Percentiles rank a stretch among this genome's conserved stretches.
Conservation (phyloP, 148 eudicot genomes). For the Cornus kousa region DNA sequence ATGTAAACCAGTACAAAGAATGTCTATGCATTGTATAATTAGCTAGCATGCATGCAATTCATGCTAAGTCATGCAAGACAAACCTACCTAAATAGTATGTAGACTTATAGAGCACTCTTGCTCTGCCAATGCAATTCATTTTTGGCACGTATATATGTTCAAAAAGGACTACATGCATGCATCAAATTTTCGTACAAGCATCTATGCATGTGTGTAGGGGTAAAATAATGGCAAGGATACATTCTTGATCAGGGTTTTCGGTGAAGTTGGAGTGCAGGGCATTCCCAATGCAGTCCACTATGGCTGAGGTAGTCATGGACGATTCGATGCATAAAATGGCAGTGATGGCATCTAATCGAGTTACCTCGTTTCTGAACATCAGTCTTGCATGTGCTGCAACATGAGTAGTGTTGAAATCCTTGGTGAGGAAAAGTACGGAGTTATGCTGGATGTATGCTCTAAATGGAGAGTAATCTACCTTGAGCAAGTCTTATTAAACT, state of each 20-base stretch:
- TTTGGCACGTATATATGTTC: background rate
- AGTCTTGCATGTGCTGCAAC: constrained; percentile 87
- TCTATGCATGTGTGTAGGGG: background rate
- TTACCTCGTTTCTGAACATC: constrained; percentile 92
- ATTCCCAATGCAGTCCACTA: constrained; percentile 84
- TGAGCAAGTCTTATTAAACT: constrained; percentile 94
- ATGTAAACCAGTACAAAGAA: too few species aligned
- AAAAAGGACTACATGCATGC: background rate
- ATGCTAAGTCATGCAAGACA: background rate
- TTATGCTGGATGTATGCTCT: background rate
- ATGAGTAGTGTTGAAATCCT: background rate
- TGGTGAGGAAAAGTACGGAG: background rate
- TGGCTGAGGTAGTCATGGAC: constrained; percentile 96
- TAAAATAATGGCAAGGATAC: constrained; percentile 37
- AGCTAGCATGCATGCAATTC: background rate
- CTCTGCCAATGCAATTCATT: background rate
- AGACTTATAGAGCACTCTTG: background rate
- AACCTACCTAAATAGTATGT: background rate
- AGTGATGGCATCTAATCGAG: constrained; percentile 75
- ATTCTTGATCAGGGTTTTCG: constrained; percentile 86
- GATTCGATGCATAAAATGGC: constrained; percentile 98
- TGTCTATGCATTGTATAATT: too few species aligned
- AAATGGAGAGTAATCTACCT: constrained; percentile 22
- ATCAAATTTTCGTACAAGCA: background rate
- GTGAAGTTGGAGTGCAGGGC: constrained; percentile 92